Evolutionary conservation across 1,284 basidiomycete genomes (phyloP), one percentile per base, ranked within the genome.

Genomic region (Heterobasidion annosum): DNA sequence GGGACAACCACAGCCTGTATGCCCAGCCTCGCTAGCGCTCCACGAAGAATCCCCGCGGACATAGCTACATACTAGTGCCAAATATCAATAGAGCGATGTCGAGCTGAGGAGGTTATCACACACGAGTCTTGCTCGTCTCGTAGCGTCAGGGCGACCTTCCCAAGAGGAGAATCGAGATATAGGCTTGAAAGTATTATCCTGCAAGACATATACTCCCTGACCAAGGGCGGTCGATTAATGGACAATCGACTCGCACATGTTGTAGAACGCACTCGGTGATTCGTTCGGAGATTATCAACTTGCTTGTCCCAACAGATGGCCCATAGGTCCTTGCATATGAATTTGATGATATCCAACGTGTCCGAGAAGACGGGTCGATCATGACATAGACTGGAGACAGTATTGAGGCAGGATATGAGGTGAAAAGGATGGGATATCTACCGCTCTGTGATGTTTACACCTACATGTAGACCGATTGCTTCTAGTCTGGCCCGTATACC

Each of bases 291-390:
- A 66, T 97, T 97, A 66, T 98, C 94, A 1, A 97, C 92, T 68
- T 97, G 95, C 65, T 96, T 95, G 56, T 92, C 88, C 88, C 88
- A 94, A 54, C 84, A 85, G 3, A 84, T 78, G 0, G 78, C 76
- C 92, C 92, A 94, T n/a, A 97, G 73, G 58, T 98, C 94, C 67
- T 98, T 98, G 74, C 94, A 98, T 57, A 98, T 79, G 65, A 97
- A 97, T 68, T 98, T 98, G 72, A 98, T 86, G 13, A 83, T 85
- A 62, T 98, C 94, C 8, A 98, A 76, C 1, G 93, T 91, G 61
- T 94, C 88, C 0, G 81, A 70, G 60, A 96, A 89, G 47, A 90
- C 76, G 34, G 83, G 74, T 57, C 85, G 76, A 56, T 92, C 86
- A 34, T 85, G 79, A 62, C 84, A 87, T 56, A 96, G 68, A 57